phyloP scores from a whole-genome alignment of 495 filamentous ascomycete genomes.

The Neurospora terricola region DNA sequence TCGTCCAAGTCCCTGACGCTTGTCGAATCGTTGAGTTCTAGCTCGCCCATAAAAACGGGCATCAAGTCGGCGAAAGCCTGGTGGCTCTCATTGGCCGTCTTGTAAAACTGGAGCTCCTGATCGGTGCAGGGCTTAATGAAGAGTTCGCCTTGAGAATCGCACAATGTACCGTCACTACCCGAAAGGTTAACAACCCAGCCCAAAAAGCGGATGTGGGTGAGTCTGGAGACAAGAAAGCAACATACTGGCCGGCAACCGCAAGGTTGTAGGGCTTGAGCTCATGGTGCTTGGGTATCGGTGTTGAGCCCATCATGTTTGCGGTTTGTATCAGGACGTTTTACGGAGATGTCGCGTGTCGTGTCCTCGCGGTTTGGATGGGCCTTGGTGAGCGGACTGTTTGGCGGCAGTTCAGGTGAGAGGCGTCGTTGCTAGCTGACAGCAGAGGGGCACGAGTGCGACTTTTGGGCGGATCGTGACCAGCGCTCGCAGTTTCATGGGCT shows the following conservation, averaged over 20 bases:
- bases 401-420: background rate
- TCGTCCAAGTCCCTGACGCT: conserved; percentile 40
- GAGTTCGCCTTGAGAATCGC: conserved; percentile 70
- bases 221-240: conserved; percentile 15
- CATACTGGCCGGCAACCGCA: conserved; percentile 92
- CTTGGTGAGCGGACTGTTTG: background rate
- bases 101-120: conserved; percentile 87
- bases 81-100: conserved; percentile 54
- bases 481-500: background rate
- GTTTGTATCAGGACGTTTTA: background rate
- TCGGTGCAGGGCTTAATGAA: conserved; percentile 92
- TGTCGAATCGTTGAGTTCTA: conserved; percentile 42
- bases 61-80: conserved; percentile 67
- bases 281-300: conserved; percentile 34
- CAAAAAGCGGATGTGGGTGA: background rate
- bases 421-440: background rate
- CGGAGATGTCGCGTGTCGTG: background rate
- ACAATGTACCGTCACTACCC: conserved; percentile 79
- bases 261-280: conserved; percentile 65
- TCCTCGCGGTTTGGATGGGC: background rate
- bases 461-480: background rate
- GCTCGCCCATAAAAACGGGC: conserved; percentile 74
- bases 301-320: conserved; percentile 19
- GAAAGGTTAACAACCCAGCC: conserved; percentile 2
- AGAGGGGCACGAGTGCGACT: background rate